These are phyloP conservation scores for Fallopia convolvulus DNA, from an alignment of 148 eudicot species.

Conservation along the genomic window DNA sequence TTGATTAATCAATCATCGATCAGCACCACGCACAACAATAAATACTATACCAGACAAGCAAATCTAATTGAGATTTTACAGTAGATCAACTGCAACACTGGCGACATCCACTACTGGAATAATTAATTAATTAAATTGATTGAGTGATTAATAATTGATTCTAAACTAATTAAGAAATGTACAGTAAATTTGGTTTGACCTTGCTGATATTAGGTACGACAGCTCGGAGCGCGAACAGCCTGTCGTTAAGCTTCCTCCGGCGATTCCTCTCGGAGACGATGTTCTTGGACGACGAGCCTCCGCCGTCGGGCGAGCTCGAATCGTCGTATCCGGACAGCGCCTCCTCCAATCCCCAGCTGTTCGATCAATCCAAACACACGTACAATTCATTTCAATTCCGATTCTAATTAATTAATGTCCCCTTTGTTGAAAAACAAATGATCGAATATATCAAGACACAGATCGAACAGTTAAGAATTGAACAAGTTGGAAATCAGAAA, in stretches of 20 bases:
- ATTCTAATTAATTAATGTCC: no score
- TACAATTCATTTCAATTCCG: neutral
- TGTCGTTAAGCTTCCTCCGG: neutral
- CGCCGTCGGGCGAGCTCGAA: constrained; percentile 4
- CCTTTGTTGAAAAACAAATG: no score
- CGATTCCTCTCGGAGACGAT: constrained; percentile 10
- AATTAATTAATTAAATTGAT: neutral
- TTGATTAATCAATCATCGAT: no score
- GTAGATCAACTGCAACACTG: neutral
- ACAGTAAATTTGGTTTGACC: neutral
- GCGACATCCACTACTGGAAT: neutral
- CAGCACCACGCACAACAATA: no score
- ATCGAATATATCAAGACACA: neutral
- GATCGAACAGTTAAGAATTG: neutral
- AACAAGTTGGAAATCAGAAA: neutral
- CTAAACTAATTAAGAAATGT: neutral
- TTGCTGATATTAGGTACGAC: constrained; percentile 8
- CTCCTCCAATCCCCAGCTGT: constrained; percentile 7
- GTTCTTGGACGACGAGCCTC: neutral
- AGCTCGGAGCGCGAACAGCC: constrained; percentile 1
- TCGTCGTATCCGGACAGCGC: constrained; percentile 4
- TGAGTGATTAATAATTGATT: no score
- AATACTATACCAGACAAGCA: neutral
- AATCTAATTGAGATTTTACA: neutral
- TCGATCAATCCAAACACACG: neutral